Evolutionary conservation across 1,284 basidiomycete species (phyloP).

Genomic region (Rhodotorula sp.): DNA sequence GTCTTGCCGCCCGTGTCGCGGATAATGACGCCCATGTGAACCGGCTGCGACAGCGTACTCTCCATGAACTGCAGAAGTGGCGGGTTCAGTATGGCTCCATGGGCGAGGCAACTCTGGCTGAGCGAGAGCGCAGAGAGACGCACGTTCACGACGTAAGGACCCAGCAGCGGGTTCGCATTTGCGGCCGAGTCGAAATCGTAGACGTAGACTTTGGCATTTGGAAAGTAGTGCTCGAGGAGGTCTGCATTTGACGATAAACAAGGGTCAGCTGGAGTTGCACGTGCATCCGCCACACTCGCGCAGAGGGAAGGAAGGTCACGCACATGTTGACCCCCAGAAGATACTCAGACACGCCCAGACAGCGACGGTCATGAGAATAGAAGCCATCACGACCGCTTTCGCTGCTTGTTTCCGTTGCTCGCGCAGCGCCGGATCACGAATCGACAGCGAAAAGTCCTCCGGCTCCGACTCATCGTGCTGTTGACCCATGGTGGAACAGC

Average conservation of each 20-base stretch:
- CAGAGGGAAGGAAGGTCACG: slow-evolving; percentile 5
- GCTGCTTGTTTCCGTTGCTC: slow-evolving; percentile 12
- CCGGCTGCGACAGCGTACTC: slow-evolving; percentile 13
- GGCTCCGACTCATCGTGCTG: not conserved
- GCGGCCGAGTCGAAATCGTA: slow-evolving; percentile 45
- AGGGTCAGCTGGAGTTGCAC: not conserved
- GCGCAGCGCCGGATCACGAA: slow-evolving; percentile 1
- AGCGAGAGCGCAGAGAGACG: too few relatives aligned
- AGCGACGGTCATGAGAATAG: slow-evolving; percentile 44
- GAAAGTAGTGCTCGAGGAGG: slow-evolving; percentile 37
- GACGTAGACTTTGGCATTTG: slow-evolving; percentile 44
- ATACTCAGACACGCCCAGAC: slow-evolving; percentile 46
- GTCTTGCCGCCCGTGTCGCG: slow-evolving; percentile 42
- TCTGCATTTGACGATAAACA: slow-evolving; percentile 10
- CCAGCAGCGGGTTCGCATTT: slow-evolving; percentile 11
- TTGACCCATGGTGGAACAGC: slow-evolving; percentile 5
- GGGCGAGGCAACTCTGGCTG: too few relatives aligned
- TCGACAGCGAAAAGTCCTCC: slow-evolving; percentile 8
- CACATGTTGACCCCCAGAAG: slow-evolving; percentile 46
- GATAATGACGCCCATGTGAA: slow-evolving; percentile 45
- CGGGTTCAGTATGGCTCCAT: too few relatives aligned
- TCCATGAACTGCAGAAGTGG: not conserved
- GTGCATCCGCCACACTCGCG: too few relatives aligned
- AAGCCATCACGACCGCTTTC: slow-evolving; percentile 40
- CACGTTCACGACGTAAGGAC: slow-evolving; percentile 6